A percentile compares a stretch with the other conserved stretches of the same genome.
These are phyloP conservation scores for Aeschynomene evenia DNA, from an alignment of 306 rosid species.

Conservation along the genomic window DNA sequence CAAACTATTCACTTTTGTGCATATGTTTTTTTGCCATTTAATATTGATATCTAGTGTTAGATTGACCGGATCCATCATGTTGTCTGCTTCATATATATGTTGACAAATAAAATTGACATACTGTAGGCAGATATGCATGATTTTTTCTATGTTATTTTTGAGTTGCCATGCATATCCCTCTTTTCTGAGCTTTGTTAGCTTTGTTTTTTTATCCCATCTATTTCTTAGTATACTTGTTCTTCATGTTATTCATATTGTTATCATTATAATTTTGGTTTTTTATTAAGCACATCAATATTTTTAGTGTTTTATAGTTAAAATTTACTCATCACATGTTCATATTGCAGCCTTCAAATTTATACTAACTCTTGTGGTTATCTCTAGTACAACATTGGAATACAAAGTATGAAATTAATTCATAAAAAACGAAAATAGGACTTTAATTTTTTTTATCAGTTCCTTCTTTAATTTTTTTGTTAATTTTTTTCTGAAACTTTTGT, in stretches of 20 bases:
- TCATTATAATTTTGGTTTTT: constrained; percentile 4
- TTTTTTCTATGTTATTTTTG: constrained; percentile 16
- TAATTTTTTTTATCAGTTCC: constrained; percentile 4
- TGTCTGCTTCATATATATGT: background rate
- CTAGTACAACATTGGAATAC: background rate
- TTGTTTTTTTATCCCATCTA: background rate
- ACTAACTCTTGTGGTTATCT: constrained; percentile 1
- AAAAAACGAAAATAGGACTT: constrained; percentile 2
- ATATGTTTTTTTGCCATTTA: constrained; percentile 10
- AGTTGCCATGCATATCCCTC: constrained; percentile 19
- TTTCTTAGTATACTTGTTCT: background rate
- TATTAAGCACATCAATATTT: constrained; percentile 6
- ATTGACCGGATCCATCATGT: background rate
- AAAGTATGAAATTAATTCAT: constrained; percentile 19
- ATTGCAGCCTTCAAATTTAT: background rate
- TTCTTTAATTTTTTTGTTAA: background rate
- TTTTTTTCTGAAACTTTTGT: background rate
- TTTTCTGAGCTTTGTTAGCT: constrained; percentile 7
- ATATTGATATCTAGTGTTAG: constrained; percentile 11
- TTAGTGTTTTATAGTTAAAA: background rate
- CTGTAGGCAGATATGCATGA: background rate
- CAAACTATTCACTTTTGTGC: background rate
- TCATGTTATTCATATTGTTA: background rate
- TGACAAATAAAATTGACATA: constrained; percentile 10
- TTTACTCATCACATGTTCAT: constrained; percentile 22